phyloP scores from a whole-genome alignment of 2,329 filamentous ascomycete genomes.

The Gnomoniopsis smithogilvyi region DNA sequence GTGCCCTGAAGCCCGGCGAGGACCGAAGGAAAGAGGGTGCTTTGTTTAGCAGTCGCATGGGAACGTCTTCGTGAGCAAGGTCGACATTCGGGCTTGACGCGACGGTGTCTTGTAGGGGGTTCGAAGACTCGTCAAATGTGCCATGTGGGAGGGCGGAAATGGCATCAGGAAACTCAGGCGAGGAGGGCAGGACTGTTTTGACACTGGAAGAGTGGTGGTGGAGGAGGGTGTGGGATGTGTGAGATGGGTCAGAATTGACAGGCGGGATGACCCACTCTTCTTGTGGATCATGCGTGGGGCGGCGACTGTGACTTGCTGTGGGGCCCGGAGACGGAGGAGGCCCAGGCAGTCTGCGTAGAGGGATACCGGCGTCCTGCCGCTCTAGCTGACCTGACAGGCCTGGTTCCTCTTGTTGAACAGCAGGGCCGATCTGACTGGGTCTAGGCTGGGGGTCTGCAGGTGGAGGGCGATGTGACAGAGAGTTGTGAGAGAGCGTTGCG shows the following conservation, averaged over 20 bases:
- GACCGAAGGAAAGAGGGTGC: conserved; percentile 27
- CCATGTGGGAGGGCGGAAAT: conserved; percentile 14
- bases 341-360: conserved; percentile 13
- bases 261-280: conserved; percentile 14
- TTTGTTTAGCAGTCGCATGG: conserved; percentile 22
- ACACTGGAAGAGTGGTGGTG: conserved; percentile 5
- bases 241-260: conserved; percentile 10
- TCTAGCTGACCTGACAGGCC: background rate
- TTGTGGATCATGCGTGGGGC: conserved; percentile 13
- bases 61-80: conserved; percentile 7
- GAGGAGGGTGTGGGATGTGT: conserved; percentile 1
- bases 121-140: conserved; percentile 7
- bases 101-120: conserved; percentile 3
- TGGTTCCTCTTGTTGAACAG: background rate
- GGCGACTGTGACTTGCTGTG: conserved; percentile 2
- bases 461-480: background rate
- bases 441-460: background rate
- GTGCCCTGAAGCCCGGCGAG: conserved; percentile 28
- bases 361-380: conserved; percentile 5
- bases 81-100: conserved; percentile 6
- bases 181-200: conserved; percentile 12
- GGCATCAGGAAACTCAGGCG: conserved; percentile 6
- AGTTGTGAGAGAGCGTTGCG: background rate
- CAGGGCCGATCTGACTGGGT: background rate
- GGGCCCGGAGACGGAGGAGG: background rate